Base-by-base conservation (phyloP, 192 early-diverging fungal species). In the Thamnidium elegans region DNA sequence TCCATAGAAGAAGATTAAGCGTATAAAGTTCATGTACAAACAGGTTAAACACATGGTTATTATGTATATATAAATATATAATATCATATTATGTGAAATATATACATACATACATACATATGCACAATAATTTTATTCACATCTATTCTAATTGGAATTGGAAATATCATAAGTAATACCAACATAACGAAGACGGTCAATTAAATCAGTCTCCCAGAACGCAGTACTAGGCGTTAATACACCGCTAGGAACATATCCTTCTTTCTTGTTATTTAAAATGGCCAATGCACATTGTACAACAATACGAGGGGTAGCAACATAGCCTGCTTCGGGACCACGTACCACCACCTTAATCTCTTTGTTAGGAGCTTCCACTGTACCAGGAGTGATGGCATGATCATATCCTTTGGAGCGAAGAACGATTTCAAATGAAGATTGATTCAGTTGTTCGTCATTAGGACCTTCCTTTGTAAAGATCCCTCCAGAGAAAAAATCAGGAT, bases 321-420 rank as follows among this genome's bases (percentile, higher is more conserved):
- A 89, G 7, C 83, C 88, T 48, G 78, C 70, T 73, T 90, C 86
- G n/a, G 88, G 88, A 7, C 87, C 88, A 56, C 58, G 65, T 10
- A 89, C 81, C 5, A 73, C 77, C 0, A 80, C 78, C 4, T 78
- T 70, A 39, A 87, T 83, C 17, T 76, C 68, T 17, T 77, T 71
- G 68, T 84, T 75, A 0, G 76, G 76, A 62, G 26, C 32, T 8
- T 43, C 50, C n/a, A n/a, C 48, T 4, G 31, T 13, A 2, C 30
- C 54, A 10, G 63, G 48, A 4, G 43, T 30, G 11, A 62, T 45
- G 21, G 63, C 39, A 32, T 31, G 72, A 2, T 77, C 68, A 67
- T 70, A 87, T 0, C 89, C 89, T 43, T 80, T 67, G 39, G 77
- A 80, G 42, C 71, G 73, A 39, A 90, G 84, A 3, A 74, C 78